phyloP scores from a whole-genome alignment of 495 filamentous ascomycete species.

The Daldinia loculata region DNA sequence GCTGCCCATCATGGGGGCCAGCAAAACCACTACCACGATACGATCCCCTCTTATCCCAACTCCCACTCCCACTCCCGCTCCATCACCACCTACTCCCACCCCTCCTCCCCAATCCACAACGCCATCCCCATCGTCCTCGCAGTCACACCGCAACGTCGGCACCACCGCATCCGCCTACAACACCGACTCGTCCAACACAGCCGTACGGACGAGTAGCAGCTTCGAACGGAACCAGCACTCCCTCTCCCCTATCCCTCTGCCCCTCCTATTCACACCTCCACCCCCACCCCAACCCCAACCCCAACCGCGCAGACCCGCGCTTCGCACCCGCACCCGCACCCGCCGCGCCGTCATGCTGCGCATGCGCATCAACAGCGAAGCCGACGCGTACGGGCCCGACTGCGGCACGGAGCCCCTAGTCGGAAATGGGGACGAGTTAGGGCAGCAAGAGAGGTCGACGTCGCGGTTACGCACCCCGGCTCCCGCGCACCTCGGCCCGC shows the following conservation, averaged over 20 bases:
- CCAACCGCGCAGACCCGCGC: neutral
- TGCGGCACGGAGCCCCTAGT: neutral
- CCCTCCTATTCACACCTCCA: neutral
- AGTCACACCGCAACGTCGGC: neutral
- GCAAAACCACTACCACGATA: constrained; percentile 5
- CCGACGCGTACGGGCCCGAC: constrained; percentile 30
- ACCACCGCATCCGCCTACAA: neutral
- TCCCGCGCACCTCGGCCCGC: constrained; percentile 24
- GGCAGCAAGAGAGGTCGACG: neutral
- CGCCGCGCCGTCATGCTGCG: constrained; percentile 18
- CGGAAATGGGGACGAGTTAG: neutral
- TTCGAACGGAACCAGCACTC: constrained; percentile 10
- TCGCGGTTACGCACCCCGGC: constrained; percentile 8
- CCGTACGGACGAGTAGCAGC: constrained; percentile 19
- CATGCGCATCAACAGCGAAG: constrained; percentile 40
- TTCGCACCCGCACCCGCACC: neutral
- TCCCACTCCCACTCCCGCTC: neutral
- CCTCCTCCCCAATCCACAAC: constrained; percentile 1
- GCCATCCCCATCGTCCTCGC: constrained; percentile 8
- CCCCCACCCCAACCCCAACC: neutral
- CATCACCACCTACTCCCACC: neutral
- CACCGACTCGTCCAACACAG: constrained; percentile 29
- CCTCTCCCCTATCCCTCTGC: neutral
- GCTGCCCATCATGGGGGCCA: constrained; percentile 16
- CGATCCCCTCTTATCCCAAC: neutral